These are phyloP conservation scores for Trichosphaerium sp. DNA, from an alignment of 78 protist species.

Conservation along the genomic window DNA sequence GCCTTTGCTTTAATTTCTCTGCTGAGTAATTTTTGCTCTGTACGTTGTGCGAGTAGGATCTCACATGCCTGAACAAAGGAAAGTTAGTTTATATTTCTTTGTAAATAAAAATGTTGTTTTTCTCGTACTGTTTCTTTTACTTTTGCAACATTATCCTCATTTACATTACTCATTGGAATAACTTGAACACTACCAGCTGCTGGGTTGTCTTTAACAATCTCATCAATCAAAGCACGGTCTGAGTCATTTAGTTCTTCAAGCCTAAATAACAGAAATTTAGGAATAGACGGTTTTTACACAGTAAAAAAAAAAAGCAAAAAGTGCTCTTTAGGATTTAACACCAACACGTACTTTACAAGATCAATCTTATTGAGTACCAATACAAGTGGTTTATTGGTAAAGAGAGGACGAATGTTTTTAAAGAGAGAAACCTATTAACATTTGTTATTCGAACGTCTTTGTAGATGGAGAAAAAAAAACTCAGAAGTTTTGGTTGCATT, in stretches of 20 bases:
- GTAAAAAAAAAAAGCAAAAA: too few relatives aligned
- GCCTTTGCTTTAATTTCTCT: too few relatives aligned
- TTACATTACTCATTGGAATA: constrained; percentile 50
- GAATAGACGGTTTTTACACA: too few relatives aligned
- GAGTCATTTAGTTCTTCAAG: constrained; percentile 56
- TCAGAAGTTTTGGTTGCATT: background rate
- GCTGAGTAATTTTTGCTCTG: constrained; percentile 34
- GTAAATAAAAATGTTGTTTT: background rate
- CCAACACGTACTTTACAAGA: constrained; percentile 1
- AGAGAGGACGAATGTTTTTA: constrained; percentile 85
- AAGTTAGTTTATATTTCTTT: too few relatives aligned
- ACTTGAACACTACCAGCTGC: background rate
- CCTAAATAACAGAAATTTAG: too few relatives aligned
- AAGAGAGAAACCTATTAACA: constrained; percentile 69
- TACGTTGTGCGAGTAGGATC: constrained; percentile 65
- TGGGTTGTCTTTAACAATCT: constrained; percentile 23
- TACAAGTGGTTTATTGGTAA: constrained; percentile 93
- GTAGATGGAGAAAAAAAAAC: background rate
- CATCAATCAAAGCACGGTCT: constrained; percentile 30
- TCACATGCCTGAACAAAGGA: constrained; percentile 72
- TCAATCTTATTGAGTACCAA: constrained; percentile 89
- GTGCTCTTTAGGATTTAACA: too few relatives aligned
- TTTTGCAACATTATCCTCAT: constrained; percentile 72
- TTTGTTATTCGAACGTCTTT: too few relatives aligned
- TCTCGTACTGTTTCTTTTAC: constrained; percentile 48